These are phyloP conservation scores for Iris macrosiphon DNA, from an alignment of 106 monocot species.

Conservation along the genomic window DNA sequence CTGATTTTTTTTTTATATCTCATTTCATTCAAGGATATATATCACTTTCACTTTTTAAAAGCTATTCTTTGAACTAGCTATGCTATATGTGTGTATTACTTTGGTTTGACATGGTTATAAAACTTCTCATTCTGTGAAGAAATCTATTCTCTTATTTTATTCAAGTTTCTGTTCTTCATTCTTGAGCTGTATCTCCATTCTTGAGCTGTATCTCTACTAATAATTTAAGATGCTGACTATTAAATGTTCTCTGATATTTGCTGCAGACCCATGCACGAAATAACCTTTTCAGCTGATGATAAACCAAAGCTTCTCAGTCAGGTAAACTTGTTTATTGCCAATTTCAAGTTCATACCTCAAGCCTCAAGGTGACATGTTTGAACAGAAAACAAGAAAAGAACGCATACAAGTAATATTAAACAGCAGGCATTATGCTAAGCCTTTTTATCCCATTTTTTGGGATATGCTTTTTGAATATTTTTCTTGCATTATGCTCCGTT, in stretches of 20 bases:
- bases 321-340: constrained; percentile 32
- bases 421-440: no score
- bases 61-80: no score
- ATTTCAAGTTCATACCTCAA: not conserved
- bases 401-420: not conserved
- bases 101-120: no score
- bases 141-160: no score
- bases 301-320: constrained; percentile 77
- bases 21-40: no score
- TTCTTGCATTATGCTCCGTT: no score
- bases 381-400: not conserved
- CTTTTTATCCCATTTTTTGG: no score
- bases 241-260: not conserved
- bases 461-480: no score
- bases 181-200: not conserved
- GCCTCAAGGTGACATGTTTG: not conserved
- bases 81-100: no score
- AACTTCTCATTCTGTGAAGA: no score
- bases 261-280: constrained; percentile 74
- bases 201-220: not conserved
- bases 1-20: no score
- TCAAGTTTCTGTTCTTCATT: constrained; percentile 9
- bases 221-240: not conserved
- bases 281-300: constrained; percentile 72
- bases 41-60: no score